These are phyloP conservation scores for Globisporangium cederbergense DNA, from an alignment of 352 stramenopile genomes.

Conservation along the genomic window DNA sequence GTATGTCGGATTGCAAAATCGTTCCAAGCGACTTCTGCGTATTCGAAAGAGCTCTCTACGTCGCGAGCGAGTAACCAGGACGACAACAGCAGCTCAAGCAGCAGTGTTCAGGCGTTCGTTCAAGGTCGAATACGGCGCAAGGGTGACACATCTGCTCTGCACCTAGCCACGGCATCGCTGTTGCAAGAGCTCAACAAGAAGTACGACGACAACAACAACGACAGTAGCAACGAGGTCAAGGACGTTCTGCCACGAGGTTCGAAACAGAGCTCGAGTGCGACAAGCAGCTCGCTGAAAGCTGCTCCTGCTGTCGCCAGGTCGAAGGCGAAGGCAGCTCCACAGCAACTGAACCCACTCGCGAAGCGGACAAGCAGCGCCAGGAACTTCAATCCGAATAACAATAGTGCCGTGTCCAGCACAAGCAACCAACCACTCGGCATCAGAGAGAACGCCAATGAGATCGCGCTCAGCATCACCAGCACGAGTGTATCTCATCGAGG, in stretches of 20 bases:
- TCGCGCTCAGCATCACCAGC: slow-evolving; percentile 8
- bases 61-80: slow-evolving; percentile 6
- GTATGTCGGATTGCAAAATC: slow-evolving; percentile 39
- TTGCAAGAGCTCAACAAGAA: too few species aligned
- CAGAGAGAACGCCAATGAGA: not conserved
- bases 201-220: slow-evolving; percentile 4
- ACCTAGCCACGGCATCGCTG: not conserved
- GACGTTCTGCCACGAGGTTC: too few species aligned
- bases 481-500: not conserved
- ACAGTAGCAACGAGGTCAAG: slow-evolving; percentile 5
- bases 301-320: not conserved
- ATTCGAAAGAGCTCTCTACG: not conserved
- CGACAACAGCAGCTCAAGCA: not conserved
- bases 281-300: not conserved
- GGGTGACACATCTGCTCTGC: slow-evolving; percentile 20
- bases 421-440: not conserved
- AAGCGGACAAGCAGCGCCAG: not conserved
- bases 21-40: slow-evolving; percentile 15
- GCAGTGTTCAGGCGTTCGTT: slow-evolving; percentile 14
- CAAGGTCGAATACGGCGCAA: slow-evolving; percentile 35
- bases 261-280: too few species aligned
- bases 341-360: not conserved
- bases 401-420: not conserved
- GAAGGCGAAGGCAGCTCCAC: not conserved
- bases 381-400: not conserved